Evolutionary conservation across 805 yeast species (phyloP).

Genomic region (Wickerhamomyces queroliae): DNA sequence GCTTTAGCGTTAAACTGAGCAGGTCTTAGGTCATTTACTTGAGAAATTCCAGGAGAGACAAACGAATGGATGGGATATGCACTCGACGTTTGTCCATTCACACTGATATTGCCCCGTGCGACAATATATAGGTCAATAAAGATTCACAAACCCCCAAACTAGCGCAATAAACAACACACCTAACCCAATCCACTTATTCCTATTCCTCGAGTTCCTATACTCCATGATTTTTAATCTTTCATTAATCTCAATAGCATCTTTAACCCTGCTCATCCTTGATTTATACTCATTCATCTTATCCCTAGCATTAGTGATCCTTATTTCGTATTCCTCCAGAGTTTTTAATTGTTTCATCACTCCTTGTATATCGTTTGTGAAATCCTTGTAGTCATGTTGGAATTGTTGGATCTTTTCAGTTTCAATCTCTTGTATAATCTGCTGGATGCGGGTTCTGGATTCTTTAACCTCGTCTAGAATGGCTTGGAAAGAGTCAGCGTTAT

Average conservation of each 20-base stretch:
- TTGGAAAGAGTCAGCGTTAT: neutral
- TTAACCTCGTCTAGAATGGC: neutral
- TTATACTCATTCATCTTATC: neutral
- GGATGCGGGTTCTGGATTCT: neutral
- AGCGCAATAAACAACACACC: neutral
- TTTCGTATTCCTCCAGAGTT: constrained; percentile 1
- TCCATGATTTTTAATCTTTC: neutral
- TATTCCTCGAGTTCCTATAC: neutral
- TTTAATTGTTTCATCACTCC: neutral
- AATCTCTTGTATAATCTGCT: neutral
- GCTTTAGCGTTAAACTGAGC: too few species aligned
- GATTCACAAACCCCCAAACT: neutral
- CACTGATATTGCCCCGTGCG: too few species aligned
- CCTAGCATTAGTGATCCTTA: neutral
- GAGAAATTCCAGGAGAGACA: too few species aligned
- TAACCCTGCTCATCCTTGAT: neutral
- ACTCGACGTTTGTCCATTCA: too few species aligned
- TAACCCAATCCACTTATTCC: neutral
- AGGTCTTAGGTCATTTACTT: too few species aligned
- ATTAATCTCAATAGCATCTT: neutral
- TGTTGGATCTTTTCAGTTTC: neutral
- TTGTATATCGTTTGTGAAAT: neutral
- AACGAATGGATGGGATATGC: too few species aligned
- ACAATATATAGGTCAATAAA: too few species aligned
- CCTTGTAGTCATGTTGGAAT: neutral